phyloP scores from a whole-genome alignment of 345 rosid genomes.

The Aquilaria sinensis region DNA sequence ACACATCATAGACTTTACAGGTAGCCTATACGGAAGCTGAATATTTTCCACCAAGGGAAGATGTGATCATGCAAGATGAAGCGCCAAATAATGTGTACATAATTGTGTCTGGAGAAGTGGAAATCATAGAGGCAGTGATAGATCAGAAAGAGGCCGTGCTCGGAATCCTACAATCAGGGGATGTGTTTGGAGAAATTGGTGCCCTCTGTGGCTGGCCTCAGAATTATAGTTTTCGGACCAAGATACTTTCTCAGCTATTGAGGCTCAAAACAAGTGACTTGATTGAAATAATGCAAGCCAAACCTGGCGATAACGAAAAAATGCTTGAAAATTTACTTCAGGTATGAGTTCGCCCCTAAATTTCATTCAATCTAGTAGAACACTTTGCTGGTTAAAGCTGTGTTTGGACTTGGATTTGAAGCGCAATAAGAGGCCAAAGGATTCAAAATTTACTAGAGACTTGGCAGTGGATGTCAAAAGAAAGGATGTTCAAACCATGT shows the following conservation, averaged over 20 bases:
- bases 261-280: constrained; percentile 54
- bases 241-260: constrained; percentile 65
- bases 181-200: constrained; percentile 83
- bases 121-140: constrained; percentile 39
- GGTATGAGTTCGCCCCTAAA: constrained; percentile 17
- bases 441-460: constrained; percentile 37
- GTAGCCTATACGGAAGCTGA: constrained; percentile 73
- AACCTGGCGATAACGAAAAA: constrained; percentile 47
- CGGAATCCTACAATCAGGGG: constrained; percentile 50
- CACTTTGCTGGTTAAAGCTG: background rate
- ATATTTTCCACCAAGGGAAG: constrained; percentile 83
- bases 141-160: constrained; percentile 39
- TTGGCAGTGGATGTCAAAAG: constrained; percentile 24
- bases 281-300: constrained; percentile 54
- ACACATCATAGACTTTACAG: constrained; percentile 16
- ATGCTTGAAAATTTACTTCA: constrained; percentile 62
- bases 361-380: background rate
- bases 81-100: constrained; percentile 73
- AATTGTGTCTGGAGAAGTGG: constrained; percentile 68
- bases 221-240: constrained; percentile 56
- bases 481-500: constrained; percentile 35
- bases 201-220: constrained; percentile 66
- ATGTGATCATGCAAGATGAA: constrained; percentile 75
- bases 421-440: constrained; percentile 50
- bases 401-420: constrained; percentile 13